Base-by-base conservation (phyloP, 345 rosid species). In the Rhodamnia argentea region DNA sequence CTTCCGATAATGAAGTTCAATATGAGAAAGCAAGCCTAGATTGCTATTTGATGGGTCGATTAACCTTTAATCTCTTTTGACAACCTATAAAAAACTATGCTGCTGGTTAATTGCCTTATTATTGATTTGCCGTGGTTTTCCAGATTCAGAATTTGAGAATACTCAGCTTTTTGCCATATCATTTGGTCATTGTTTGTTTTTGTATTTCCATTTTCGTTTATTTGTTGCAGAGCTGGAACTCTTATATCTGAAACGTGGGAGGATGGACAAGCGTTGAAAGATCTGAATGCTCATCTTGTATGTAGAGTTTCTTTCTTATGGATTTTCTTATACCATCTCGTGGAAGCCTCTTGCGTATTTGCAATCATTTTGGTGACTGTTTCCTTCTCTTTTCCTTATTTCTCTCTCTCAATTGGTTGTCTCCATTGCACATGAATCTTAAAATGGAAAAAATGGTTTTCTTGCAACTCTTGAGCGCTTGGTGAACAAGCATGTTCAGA, bases 201-300 rank as follows among this genome's bases (percentile, higher is more conserved):
- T 23, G 84, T 56, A 12, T 50, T 59, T 81, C 26, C 32, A 47
- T 23, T 56, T 85, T 54, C 70, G 88, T 86, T 88, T 83, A 57
- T 82, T 88, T 88, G 89, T 88, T 89, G 90, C 93, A 98, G 99
- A 93, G 96, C 99, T 64, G 99, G 99, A 88, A 96, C 99, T 27
- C 89, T 98, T 89, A 93, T 98, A 89, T 92, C 99, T 88, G 99
- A 98, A 92, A 95, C 98, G 4, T 98, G 99, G 99, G 99, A 98
- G 91, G 99, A 98, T 86, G 99, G 99, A 82, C 99, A 95, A 89
- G 92, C 93, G 59, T 91, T 98, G 89, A 98, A 96, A 91, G 99
- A 98, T 92, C 85, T 98, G 88, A 98, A 98, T 92, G 88, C 92
- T 90, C 98, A 96, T 88, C 98, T 98, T 83, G 99, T 98, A 91